A percentile compares a stretch with the other conserved stretches of the same genome.
These are phyloP conservation scores for Thermomyces lanuginosus DNA, from an alignment of 2,329 filamentous ascomycete genomes.

Conservation along the genomic window DNA sequence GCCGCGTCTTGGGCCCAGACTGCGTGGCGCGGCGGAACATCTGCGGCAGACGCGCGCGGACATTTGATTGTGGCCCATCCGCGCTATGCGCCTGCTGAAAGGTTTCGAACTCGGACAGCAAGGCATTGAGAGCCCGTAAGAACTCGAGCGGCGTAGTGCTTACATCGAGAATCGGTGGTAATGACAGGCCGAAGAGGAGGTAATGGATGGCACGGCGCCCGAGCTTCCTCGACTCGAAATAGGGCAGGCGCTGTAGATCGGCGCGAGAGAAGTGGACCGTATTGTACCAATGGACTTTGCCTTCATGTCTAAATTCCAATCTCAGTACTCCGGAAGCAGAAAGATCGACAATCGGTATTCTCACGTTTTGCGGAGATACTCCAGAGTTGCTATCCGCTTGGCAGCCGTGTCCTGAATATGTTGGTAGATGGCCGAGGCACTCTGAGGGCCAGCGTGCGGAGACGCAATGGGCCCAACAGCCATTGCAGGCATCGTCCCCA, in stretches of 20 bases:
- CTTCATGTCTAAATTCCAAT: constrained; percentile 54
- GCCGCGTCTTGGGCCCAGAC: constrained; percentile 39
- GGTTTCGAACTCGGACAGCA: constrained; percentile 81
- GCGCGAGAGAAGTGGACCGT: constrained; percentile 77
- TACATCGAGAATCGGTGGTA: constrained; percentile 78
- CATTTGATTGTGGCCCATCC: constrained; percentile 52
- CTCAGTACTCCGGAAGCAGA: constrained; percentile 6
- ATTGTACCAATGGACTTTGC: constrained; percentile 95
- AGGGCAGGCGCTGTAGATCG: constrained; percentile 67
- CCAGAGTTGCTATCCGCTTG: constrained; percentile 85
- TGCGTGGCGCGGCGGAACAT: constrained; percentile 58
- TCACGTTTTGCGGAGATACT: constrained; percentile 83
- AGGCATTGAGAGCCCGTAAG: constrained; percentile 66
- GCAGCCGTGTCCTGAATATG: constrained; percentile 70
- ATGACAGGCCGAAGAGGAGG: constrained; percentile 76
- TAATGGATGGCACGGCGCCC: constrained; percentile 85
- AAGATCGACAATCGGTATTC: constrained; percentile 19
- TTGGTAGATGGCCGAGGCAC: constrained; percentile 42
- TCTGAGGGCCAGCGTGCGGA: constrained; percentile 25
- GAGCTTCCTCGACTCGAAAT: constrained; percentile 69
- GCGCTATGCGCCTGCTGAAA: constrained; percentile 79
- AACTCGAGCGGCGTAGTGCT: constrained; percentile 67
- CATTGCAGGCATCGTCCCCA: constrained; percentile 11
- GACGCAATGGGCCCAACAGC: constrained; percentile 15
- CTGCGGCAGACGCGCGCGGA: constrained; percentile 62